These are phyloP conservation scores for Vitis rotundifolia DNA, from an alignment of 164 flowering plant species.

Conservation along the genomic window DNA sequence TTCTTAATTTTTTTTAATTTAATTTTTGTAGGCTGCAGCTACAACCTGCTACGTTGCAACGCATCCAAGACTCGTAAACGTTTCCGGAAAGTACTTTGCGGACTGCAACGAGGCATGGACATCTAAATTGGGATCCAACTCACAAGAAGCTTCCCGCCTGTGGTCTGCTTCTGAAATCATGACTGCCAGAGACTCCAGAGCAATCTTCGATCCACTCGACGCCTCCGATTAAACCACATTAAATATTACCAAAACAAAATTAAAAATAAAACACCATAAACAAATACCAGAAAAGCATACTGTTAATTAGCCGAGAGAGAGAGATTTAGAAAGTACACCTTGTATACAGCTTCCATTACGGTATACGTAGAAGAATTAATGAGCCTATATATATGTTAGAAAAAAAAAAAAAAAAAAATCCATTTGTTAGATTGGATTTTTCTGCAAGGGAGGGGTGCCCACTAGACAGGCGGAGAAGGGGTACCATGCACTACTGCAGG, in stretches of 20 bases:
- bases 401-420: no score
- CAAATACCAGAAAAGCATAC: no score
- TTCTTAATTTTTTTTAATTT: not conserved
- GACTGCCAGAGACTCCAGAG: constrained; percentile 32
- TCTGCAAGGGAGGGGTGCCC: no score
- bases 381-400: no score
- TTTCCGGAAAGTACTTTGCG: constrained; percentile 79
- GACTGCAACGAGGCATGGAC: constrained; percentile 85
- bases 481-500: no score
- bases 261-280: no score
- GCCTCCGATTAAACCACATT: not conserved
- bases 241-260: not conserved
- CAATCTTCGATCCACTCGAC: constrained; percentile 9
- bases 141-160: constrained; percentile 56
- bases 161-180: constrained; percentile 76
- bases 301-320: no score
- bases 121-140: constrained; percentile 53
- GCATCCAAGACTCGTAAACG: constrained; percentile 51
- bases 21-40: constrained; percentile 78
- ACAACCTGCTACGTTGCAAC: constrained; percentile 95
- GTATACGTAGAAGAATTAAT: no score
- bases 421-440: no score
- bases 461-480: no score
- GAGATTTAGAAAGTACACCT: no score
- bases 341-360: no score